Base-by-base conservation (phyloP, 2,329 filamentous ascomycete species). In the Cordyceps javanica region DNA sequence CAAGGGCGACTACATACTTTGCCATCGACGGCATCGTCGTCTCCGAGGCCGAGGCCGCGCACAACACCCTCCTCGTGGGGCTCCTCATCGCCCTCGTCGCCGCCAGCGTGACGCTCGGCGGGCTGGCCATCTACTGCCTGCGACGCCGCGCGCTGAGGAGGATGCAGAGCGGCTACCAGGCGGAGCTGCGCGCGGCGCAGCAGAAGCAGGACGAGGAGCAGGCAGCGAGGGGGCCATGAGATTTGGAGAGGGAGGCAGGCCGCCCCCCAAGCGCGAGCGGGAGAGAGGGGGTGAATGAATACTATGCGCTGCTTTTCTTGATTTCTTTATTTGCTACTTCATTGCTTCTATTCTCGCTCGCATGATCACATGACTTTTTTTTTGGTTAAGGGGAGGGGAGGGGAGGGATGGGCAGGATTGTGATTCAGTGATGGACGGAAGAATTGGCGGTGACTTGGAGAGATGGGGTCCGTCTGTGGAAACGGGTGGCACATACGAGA, bases 51-150 rank as follows among this genome's bases (percentile, higher is more conserved):
- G 55, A 51, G 36, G 55, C 55, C 45, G 36, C 21, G 1, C 54
- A 49, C 26, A 56, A 56, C 44, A 56, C 54, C 14, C 7, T 56
- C 34, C 42, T 56, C 34, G 54, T 56, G 13, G 44, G 30, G 13
- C 44, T 56, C 4, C 54, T 56, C 14, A 26, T 56, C 19, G 44
- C 25, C 11, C 34, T 49, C 44, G 44, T 34, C 26, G 54, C 34
- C 23, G 54, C 25, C 11, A 56, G 44, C 54, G 34, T 56, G 11
- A 44, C 34, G 42, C 32, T 55, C n/a, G 53, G 53, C 42, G 36
- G 30, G 32, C 42, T 55, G 16, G 28, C 53, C 14, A 41, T 42
- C 4, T 55, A 55, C 44, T 49, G 42, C 44, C 16, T 39, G 23
- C 54, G 54, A 21, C 44, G 44, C n/a, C 54, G 44, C 9, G 32